Conservation (phyloP, 768 basidiomycete genomes). For the Filobasidium floriforme region DNA sequence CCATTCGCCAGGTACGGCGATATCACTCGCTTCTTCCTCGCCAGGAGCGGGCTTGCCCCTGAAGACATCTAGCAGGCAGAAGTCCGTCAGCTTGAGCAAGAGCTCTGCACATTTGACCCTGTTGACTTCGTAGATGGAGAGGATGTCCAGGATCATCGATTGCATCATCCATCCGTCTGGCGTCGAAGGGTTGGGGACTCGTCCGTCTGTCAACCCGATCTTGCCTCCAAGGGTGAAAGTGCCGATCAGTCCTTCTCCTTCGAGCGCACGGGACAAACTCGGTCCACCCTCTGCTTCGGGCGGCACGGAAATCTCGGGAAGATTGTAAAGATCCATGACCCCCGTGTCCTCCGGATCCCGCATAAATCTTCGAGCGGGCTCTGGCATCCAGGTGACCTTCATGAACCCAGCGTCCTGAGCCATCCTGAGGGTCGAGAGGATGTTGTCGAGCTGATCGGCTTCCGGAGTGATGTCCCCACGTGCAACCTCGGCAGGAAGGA, state of each 20-base stretch:
- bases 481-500: conserved; percentile 1
- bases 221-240: conserved; percentile 16
- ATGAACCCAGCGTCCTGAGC: conserved; percentile 7
- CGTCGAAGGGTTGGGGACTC: conserved; percentile 63
- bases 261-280: conserved; percentile 51
- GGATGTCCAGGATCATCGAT: conserved; percentile 62
- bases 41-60: conserved; percentile 60
- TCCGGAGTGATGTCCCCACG: conserved; percentile 5
- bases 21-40: conserved; percentile 53
- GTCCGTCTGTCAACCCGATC: conserved; percentile 46
- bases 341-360: conserved; percentile 15
- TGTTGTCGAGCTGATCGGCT: conserved; percentile 5
- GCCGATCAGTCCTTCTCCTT: conserved; percentile 40
- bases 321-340: neutral
- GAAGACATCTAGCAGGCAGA: conserved; percentile 76
- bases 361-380: conserved; percentile 18
- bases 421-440: neutral
- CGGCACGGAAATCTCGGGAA: conserved; percentile 50
- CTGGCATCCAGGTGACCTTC: conserved; percentile 17
- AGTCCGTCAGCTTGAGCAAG: conserved; percentile 75
- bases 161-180: conserved; percentile 73
- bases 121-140: conserved; percentile 90
- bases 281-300: conserved; percentile 53
- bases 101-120: conserved; percentile 87
- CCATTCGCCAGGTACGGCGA: conserved; percentile 82